Percentiles rank a stretch among this genome's conserved stretches.
Conservation (phyloP, 2,329 filamentous ascomycete genomes). For the Colletotrichum eleusines region DNA sequence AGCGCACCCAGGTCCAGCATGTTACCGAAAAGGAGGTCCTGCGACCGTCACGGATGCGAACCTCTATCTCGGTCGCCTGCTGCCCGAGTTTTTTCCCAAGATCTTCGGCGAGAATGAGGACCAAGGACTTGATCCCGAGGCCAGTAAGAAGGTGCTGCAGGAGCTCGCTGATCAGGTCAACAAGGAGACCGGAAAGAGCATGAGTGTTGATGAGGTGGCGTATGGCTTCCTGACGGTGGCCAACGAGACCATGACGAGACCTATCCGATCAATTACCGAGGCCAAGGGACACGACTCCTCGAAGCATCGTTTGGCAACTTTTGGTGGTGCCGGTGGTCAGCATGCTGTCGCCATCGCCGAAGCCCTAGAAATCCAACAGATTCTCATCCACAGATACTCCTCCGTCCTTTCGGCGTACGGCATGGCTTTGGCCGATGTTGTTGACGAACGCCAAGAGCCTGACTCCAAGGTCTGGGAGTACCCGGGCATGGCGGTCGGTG, state of each 20-base stretch:
- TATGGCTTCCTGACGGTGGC: conserved; percentile 91
- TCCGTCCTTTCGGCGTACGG: conserved; percentile 92
- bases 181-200: conserved; percentile 75
- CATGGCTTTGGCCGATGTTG: conserved; percentile 93
- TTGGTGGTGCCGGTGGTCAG: conserved; percentile 91
- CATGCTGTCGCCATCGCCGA: conserved; percentile 93
- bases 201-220: conserved; percentile 87
- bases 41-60: conserved; percentile 96
- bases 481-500: conserved; percentile 66
- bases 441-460: conserved; percentile 89
- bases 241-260: conserved; percentile 91
- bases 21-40: conserved; percentile 90
- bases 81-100: conserved; percentile 94
- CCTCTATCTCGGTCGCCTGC: conserved; percentile 82
- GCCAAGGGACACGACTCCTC: conserved; percentile 93
- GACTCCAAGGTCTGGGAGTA: conserved; percentile 73
- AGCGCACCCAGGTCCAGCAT: conserved; percentile 90
- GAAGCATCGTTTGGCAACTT: conserved; percentile 90
- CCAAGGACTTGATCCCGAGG: conserved; percentile 80
- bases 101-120: conserved; percentile 94
- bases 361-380: conserved; percentile 85
- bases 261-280: conserved; percentile 90
- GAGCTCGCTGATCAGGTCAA: conserved; percentile 85
- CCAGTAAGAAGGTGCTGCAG: conserved; percentile 80
- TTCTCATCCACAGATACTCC: conserved; percentile 87